phyloP scores from a whole-genome alignment of 768 basidiomycete species.

The Agrocybe praecox region DNA sequence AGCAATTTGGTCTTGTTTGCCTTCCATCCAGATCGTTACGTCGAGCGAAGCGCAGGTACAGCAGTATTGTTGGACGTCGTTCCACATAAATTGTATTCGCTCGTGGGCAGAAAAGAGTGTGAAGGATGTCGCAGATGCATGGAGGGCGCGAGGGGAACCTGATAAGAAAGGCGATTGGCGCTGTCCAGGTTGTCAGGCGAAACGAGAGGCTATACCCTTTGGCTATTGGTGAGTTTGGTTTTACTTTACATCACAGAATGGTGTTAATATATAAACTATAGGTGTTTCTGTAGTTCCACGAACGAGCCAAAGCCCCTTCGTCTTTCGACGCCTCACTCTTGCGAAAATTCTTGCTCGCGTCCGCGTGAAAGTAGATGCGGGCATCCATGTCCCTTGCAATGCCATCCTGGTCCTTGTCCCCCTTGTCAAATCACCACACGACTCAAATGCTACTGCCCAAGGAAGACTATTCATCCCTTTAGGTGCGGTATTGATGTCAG shows the following conservation, averaged over 20 bases:
- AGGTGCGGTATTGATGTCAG: conserved; percentile 52
- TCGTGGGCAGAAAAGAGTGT: conserved; percentile 88
- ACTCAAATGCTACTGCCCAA: conserved; percentile 77
- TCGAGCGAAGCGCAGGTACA: conserved; percentile 34
- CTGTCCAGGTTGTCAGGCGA: conserved; percentile 92
- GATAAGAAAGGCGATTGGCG: conserved; percentile 79
- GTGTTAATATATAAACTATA: conserved; percentile 24
- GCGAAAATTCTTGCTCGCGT: conserved; percentile 69
- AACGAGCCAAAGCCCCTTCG: conserved; percentile 74
- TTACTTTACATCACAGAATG: conserved; percentile 1
- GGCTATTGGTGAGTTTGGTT: conserved; percentile 58
- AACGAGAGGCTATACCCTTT: conserved; percentile 64
- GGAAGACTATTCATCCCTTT: conserved; percentile 56
- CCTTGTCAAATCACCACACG: conserved; percentile 84
- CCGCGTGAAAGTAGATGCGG: conserved; percentile 59
- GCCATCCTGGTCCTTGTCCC: conserved; percentile 97
- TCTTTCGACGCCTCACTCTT: conserved; percentile 76
- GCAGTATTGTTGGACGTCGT: conserved; percentile 87
- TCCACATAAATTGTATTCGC: conserved; percentile 88
- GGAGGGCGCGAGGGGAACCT: conserved; percentile 66
- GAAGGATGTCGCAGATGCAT: conserved; percentile 72
- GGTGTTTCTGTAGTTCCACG: conserved; percentile 84
- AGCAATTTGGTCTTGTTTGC: conserved; percentile 87
- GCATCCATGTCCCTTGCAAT: conserved; percentile 82
- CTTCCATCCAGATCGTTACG: conserved; percentile 48